A percentile compares a stretch with the other conserved stretches of the same genome.
phyloP scores from a whole-genome alignment of 805 yeast genomes.

The Candida tibetensis region DNA sequence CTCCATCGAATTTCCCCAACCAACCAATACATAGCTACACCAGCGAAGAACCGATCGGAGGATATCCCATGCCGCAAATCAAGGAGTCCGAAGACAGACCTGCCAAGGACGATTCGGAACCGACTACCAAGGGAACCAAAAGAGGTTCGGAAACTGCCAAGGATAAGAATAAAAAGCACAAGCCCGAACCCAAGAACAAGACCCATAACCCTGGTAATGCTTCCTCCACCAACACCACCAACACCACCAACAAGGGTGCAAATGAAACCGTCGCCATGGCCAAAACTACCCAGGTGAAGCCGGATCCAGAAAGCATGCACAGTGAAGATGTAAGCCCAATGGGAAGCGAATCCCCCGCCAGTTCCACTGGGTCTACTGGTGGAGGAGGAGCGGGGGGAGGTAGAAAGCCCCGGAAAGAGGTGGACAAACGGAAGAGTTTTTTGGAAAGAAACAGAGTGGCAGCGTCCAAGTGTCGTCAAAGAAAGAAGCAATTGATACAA shows the following conservation, averaged over 20 bases:
- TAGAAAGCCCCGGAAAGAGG: constrained; percentile 17
- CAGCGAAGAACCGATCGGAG: neutral
- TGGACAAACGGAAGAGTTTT: constrained; percentile 62
- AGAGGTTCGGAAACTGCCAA: constrained; percentile 1
- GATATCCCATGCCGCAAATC: constrained; percentile 1
- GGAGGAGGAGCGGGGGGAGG: neutral
- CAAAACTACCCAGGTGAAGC: constrained; percentile 4
- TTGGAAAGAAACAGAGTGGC: constrained; percentile 92
- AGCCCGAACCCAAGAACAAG: constrained; percentile 7
- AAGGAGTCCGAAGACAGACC: constrained; percentile 7
- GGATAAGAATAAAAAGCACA: constrained; percentile 5
- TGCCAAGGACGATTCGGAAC: constrained; percentile 6
- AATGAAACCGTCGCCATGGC: neutral
- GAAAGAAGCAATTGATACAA: constrained; percentile 84
- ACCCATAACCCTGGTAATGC: constrained; percentile 6
- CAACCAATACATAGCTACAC: neutral
- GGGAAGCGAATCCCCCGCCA: constrained; percentile 1
- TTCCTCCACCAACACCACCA: neutral
- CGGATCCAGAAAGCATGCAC: constrained; percentile 8
- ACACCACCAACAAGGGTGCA: neutral
- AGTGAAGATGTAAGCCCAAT: constrained; percentile 1
- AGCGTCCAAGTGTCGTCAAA: constrained; percentile 90
- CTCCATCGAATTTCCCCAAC: neutral
- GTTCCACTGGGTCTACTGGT: neutral
- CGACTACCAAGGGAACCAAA: constrained; percentile 1